phyloP scores from a whole-genome alignment of 2,329 filamentous ascomycete genomes.

The Cryphonectria carpinicola region DNA sequence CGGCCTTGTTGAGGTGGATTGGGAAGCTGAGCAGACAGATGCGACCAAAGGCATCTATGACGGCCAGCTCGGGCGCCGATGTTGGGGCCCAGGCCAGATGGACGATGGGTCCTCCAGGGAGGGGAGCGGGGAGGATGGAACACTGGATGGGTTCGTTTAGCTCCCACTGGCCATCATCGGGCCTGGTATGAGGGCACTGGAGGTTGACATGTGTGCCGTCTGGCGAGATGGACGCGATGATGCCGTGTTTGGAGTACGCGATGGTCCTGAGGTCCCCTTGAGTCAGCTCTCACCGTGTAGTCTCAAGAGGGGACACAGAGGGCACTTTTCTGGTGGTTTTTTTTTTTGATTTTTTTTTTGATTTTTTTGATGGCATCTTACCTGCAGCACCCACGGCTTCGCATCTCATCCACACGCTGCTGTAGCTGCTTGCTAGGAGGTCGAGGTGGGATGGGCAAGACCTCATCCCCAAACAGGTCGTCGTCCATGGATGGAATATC shows the following conservation, averaged over 20 bases:
- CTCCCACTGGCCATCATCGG: slow-evolving; percentile 73
- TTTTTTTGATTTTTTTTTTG: too few relatives aligned
- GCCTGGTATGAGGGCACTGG: slow-evolving; percentile 70
- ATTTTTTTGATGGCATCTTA: slow-evolving; percentile 44
- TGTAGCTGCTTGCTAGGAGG: slow-evolving; percentile 68
- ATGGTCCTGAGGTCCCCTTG: slow-evolving; percentile 61
- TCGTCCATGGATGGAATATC: slow-evolving; percentile 71
- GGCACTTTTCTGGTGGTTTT: neutral
- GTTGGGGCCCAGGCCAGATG: slow-evolving; percentile 82
- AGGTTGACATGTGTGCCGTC: slow-evolving; percentile 74
- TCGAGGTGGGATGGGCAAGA: slow-evolving; percentile 46
- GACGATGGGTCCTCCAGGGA: slow-evolving; percentile 68
- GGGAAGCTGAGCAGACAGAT: slow-evolving; percentile 75
- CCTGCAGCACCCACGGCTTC: slow-evolving; percentile 79
- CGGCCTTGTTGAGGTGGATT: slow-evolving; percentile 73
- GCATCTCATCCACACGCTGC: slow-evolving; percentile 76
- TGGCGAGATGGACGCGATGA: slow-evolving; percentile 77
- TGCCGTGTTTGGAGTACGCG: slow-evolving; percentile 86
- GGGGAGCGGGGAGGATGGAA: slow-evolving; percentile 62
- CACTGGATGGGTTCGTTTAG: slow-evolving; percentile 73
- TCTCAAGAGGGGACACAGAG: neutral
- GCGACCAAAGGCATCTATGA: slow-evolving; percentile 79
- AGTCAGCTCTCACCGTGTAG: slow-evolving; percentile 30
- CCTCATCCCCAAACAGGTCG: slow-evolving; percentile 50
- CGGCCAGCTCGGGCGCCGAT: slow-evolving; percentile 76